Conservation (phyloP, 441 rosid genomes). For the Eruca vesicaria region DNA sequence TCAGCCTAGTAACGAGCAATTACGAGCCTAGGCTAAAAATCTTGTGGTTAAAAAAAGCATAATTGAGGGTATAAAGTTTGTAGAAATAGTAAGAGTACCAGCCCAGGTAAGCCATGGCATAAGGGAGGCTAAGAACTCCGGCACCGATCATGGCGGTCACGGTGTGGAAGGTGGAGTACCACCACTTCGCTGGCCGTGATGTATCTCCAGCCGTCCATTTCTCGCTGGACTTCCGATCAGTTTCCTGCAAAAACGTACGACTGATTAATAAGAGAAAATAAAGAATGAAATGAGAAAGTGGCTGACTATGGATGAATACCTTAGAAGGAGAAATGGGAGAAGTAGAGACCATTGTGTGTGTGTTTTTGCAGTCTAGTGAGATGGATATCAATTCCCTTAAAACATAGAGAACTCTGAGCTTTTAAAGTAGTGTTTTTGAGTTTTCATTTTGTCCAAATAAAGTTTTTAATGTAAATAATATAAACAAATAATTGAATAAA, state of each 20-base stretch:
- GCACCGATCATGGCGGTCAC: slow-evolving; percentile 99
- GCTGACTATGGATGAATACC: slow-evolving; percentile 26
- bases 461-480: background rate
- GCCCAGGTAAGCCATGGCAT: slow-evolving; percentile 95
- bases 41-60: background rate
- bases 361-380: slow-evolving; percentile 6
- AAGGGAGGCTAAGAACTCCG: slow-evolving; percentile 92
- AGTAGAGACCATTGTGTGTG: slow-evolving; percentile 56
- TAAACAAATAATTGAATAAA: background rate
- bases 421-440: slow-evolving; percentile 16
- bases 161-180: slow-evolving; percentile 90
- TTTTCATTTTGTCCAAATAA: background rate
- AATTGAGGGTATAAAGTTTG: background rate
- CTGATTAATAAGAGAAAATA: background rate
- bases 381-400: background rate
- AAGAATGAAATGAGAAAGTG: background rate
- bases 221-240: slow-evolving; percentile 31
- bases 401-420: slow-evolving; percentile 10
- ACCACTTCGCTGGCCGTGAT: slow-evolving; percentile 84
- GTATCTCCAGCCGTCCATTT: slow-evolving; percentile 67
- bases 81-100: slow-evolving; percentile 48
- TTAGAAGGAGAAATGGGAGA: slow-evolving; percentile 50
- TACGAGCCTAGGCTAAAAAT: background rate
- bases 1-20: background rate
- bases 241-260: slow-evolving; percentile 44